Evolutionary conservation across 2,329 filamentous ascomycete species (phyloP).

Genomic region (Colletotrichum acutatum): DNA sequence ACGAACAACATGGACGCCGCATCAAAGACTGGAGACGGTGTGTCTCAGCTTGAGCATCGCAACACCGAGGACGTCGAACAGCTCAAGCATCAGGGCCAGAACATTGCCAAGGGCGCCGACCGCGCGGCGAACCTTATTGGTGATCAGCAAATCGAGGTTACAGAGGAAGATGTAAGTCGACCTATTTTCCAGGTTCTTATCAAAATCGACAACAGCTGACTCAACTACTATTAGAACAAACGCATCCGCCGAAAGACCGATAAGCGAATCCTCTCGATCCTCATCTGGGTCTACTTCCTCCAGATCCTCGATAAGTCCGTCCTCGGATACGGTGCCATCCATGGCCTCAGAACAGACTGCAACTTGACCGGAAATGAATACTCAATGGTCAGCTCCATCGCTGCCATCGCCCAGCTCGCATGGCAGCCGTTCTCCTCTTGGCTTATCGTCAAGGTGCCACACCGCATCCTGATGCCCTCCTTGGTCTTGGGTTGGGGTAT

Average conservation of each 20-base stretch:
- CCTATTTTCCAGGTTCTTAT: background rate
- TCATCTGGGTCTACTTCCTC: slow-evolving; percentile 69
- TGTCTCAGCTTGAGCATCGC: slow-evolving; percentile 27
- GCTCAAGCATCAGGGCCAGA: slow-evolving; percentile 21
- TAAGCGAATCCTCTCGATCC: slow-evolving; percentile 63
- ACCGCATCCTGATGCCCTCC: slow-evolving; percentile 66
- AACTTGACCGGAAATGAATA: slow-evolving; percentile 64
- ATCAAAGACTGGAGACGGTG: slow-evolving; percentile 8
- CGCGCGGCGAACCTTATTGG: slow-evolving; percentile 33
- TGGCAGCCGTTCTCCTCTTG: slow-evolving; percentile 70
- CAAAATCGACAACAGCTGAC: background rate
- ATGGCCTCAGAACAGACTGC: slow-evolving; percentile 61
- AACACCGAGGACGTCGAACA: slow-evolving; percentile 25
- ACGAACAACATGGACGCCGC: slow-evolving; percentile 13
- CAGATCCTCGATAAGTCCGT: slow-evolving; percentile 70
- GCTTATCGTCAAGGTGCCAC: slow-evolving; percentile 70
- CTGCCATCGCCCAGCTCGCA: slow-evolving; percentile 68
- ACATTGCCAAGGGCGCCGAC: slow-evolving; percentile 19
- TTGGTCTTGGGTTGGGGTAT: slow-evolving; percentile 58
- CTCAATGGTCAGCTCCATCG: slow-evolving; percentile 67
- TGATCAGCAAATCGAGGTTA: slow-evolving; percentile 39
- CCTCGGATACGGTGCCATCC: slow-evolving; percentile 67
- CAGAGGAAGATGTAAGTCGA: slow-evolving; percentile 48
- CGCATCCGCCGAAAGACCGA: slow-evolving; percentile 72
- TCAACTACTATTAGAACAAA: slow-evolving; percentile 52